Percentiles rank a stretch among this genome's conserved stretches.
phyloP scores from a whole-genome alignment of 305 asterid genomes.

The Fraxinus latifolia region DNA sequence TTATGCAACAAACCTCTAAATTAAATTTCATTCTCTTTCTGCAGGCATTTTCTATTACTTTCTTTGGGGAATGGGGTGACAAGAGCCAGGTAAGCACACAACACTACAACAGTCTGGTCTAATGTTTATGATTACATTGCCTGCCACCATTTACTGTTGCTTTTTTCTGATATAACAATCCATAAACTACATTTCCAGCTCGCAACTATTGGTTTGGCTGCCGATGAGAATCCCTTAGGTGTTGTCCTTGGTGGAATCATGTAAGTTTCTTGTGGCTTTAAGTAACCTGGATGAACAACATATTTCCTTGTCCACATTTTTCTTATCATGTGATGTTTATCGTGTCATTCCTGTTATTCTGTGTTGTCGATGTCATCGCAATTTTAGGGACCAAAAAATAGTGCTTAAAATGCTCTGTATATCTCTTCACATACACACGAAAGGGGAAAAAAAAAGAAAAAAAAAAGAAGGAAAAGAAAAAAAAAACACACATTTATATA shows the following conservation, averaged over 20 bases:
- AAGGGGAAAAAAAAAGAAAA: neutral
- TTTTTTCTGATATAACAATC: conserved; percentile 17
- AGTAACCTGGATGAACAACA: neutral
- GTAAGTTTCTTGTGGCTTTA: conserved; percentile 39
- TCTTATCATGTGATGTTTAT: neutral
- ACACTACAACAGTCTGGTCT: neutral
- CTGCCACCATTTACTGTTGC: neutral
- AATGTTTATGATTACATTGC: neutral
- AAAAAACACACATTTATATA: neutral
- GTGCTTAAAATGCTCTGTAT: neutral
- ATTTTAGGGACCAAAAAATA: neutral
- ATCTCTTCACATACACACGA: neutral
- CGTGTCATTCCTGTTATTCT: neutral
- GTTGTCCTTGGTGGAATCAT: conserved; percentile 97
- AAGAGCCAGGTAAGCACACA: conserved; percentile 59
- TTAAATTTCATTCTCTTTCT: conserved; percentile 7
- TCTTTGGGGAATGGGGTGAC: conserved; percentile 63
- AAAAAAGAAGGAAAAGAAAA: neutral
- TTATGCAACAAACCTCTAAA: conserved; percentile 3
- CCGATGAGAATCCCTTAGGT: conserved; percentile 96
- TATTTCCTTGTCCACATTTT: neutral
- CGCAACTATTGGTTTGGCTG: conserved; percentile 99
- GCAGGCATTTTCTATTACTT: conserved; percentile 60
- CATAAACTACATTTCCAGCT: conserved; percentile 41
- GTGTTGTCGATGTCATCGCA: neutral